Percentiles rank a stretch among this genome's conserved stretches.
Evolutionary conservation across 768 basidiomycete species (phyloP).

Genomic region (Chlorophyllum brunneum): DNA sequence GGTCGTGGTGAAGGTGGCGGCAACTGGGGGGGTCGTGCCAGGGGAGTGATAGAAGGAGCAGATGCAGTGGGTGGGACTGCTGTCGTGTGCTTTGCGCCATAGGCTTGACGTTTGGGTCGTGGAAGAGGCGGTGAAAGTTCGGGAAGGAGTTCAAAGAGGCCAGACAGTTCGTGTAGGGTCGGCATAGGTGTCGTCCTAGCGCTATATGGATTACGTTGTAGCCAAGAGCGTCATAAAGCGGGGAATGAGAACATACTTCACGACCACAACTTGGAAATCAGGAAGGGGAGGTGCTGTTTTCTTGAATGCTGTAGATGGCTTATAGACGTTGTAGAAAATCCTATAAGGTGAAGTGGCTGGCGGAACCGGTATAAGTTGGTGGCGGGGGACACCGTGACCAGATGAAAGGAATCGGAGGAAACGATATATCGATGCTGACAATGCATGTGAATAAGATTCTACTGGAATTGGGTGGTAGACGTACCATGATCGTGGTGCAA

Average conservation of each 20-base stretch:
- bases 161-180: constrained; percentile 69
- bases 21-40: neutral
- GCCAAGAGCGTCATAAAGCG: neutral
- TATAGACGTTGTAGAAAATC: constrained; percentile 89
- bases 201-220: constrained; percentile 34
- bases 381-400: constrained; percentile 52
- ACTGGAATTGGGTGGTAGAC: constrained; percentile 16
- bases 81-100: constrained; percentile 13
- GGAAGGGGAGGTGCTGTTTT: constrained; percentile 74
- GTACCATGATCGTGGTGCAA: constrained; percentile 51
- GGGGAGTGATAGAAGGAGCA: neutral
- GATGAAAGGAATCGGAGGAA: constrained; percentile 70
- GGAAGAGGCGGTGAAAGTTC: constrained; percentile 62
- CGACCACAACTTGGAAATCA: constrained; percentile 82
- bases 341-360: constrained; percentile 52
- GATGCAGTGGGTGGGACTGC: constrained; percentile 12
- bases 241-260: constrained; percentile 56
- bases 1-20: constrained; percentile 6
- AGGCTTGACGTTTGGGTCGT: constrained; percentile 30
- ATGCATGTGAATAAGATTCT: neutral
- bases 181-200: constrained; percentile 83
- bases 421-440: constrained; percentile 60
- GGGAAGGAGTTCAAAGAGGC: constrained; percentile 68
- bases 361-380: constrained; percentile 21
- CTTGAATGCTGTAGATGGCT: constrained; percentile 82